Conservation (phyloP, 805 yeast species). For the Kazachstania viticola region DNA sequence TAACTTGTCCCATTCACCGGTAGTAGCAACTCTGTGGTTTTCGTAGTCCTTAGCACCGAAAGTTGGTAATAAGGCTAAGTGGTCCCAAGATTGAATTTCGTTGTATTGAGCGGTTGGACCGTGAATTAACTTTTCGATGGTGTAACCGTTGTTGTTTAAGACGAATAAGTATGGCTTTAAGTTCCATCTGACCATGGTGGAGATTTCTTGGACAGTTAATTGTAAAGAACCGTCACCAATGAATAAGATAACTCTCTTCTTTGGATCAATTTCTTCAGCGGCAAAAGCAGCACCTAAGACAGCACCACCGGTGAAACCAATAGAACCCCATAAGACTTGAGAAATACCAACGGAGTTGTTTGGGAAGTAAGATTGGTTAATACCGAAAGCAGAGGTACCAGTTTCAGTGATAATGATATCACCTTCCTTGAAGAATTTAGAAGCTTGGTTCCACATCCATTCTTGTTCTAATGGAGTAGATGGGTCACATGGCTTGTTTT, state of each 20-base stretch:
- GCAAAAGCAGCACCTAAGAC: conserved; percentile 60
- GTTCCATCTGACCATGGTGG: conserved; percentile 57
- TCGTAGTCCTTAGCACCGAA: conserved; percentile 43
- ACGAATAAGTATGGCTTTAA: conserved; percentile 58
- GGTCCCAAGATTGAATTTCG: conserved; percentile 60
- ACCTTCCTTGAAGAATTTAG: conserved; percentile 52
- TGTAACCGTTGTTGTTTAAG: conserved; percentile 63
- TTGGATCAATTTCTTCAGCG: conserved; percentile 49
- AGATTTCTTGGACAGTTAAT: conserved; percentile 62
- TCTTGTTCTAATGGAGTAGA: conserved; percentile 45
- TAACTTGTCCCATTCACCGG: conserved; percentile 47
- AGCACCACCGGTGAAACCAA: conserved; percentile 61
- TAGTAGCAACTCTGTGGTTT: conserved; percentile 39
- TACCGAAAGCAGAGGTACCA: conserved; percentile 68
- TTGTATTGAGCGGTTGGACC: conserved; percentile 56
- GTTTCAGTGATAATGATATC: conserved; percentile 62
- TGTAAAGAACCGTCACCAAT: conserved; percentile 72
- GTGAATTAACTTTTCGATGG: conserved; percentile 65
- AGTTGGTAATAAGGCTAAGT: conserved; percentile 41
- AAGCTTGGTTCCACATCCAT: conserved; percentile 57
- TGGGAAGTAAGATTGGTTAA: conserved; percentile 56
- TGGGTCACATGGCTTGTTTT: conserved; percentile 34
- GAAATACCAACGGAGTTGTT: conserved; percentile 51
- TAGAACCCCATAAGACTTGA: conserved; percentile 69
- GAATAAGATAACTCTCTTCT: conserved; percentile 52